Percentiles rank a stretch among this genome's conserved stretches.
phyloP scores from a whole-genome alignment of 2,329 filamentous ascomycete species.

The Aspergillus candidus region DNA sequence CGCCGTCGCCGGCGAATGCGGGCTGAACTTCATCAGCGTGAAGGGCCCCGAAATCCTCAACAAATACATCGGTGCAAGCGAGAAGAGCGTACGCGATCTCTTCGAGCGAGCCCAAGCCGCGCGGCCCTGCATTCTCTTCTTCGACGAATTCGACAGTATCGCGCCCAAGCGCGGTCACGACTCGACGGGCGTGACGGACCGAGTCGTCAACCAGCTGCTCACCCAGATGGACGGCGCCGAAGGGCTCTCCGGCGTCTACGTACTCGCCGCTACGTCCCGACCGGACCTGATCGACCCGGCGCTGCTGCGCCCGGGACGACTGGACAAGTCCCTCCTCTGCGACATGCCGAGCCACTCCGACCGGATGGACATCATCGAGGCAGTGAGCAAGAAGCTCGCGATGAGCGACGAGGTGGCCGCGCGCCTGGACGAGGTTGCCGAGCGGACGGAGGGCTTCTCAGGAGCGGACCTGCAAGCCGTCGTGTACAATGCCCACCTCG shows the following conservation, averaged over 20 bases:
- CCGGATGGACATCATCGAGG: constrained; percentile 78
- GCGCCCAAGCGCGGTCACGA: constrained; percentile 96
- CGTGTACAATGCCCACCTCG: constrained; percentile 91
- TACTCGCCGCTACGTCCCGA: constrained; percentile 85
- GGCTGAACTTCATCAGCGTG: constrained; percentile 96
- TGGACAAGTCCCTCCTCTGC: constrained; percentile 90
- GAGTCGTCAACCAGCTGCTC: constrained; percentile 94
- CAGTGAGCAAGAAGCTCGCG: constrained; percentile 74
- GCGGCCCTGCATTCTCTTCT: constrained; percentile 90
- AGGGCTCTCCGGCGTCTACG: constrained; percentile 89
- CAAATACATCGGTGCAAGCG: constrained; percentile 97
- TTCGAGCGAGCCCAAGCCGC: constrained; percentile 88
- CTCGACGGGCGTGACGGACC: constrained; percentile 94
- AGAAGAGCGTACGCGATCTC: constrained; percentile 91
- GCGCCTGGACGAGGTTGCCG: constrained; percentile 66
- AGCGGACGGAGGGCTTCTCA: constrained; percentile 78
- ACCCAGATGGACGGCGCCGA: constrained; percentile 99
- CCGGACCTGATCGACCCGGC: constrained; percentile 96
- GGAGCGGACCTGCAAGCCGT: constrained; percentile 92
- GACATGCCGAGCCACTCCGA: constrained; percentile 78
- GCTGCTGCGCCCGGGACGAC: constrained; percentile 77
- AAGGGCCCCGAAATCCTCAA: constrained; percentile 98
- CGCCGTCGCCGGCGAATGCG: constrained; percentile 95
- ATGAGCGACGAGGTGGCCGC: constrained; percentile 61
- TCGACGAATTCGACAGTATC: constrained; percentile 97